Conservation (phyloP, 2,329 filamentous ascomycete genomes). For the Exophiala sp. region DNA sequence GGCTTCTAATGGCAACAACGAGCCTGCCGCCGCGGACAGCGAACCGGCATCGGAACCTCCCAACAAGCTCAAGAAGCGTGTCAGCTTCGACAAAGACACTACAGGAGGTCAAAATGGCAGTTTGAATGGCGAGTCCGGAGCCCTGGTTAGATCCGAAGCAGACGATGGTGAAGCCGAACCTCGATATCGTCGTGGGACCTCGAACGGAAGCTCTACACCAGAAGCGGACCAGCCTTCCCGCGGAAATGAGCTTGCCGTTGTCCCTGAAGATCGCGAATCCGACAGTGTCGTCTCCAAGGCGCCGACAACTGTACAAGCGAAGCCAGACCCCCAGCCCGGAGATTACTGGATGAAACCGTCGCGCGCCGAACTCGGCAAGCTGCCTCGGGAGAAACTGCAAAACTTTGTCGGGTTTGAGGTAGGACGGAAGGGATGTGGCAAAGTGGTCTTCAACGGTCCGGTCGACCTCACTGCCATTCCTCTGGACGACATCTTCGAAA, state of each 20-base stretch:
- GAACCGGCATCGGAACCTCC: constrained; percentile 34
- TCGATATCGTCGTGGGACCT: constrained; percentile 49
- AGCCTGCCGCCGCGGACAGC: constrained; percentile 35
- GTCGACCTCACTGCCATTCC: constrained; percentile 78
- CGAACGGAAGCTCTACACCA: constrained; percentile 35
- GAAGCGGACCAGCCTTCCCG: constrained; percentile 56
- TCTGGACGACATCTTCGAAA: constrained; percentile 70
- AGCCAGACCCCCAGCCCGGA: constrained; percentile 55
- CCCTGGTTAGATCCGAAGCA: constrained; percentile 47
- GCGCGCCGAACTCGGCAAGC: constrained; percentile 65
- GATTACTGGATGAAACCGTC: constrained; percentile 82
- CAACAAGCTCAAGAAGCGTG: constrained; percentile 64
- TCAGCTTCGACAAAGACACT: constrained; percentile 77
- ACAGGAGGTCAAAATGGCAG: constrained; percentile 38
- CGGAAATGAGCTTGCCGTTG: constrained; percentile 70
- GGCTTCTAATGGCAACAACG: constrained; percentile 7
- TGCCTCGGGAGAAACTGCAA: constrained; percentile 74
- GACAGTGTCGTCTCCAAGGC: constrained; percentile 42
- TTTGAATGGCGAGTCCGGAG: constrained; percentile 41
- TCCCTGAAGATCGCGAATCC: constrained; percentile 55
- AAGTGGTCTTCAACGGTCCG: constrained; percentile 70
- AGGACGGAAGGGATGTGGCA: constrained; percentile 73
- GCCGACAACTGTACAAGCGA: constrained; percentile 19
- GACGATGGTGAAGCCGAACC: constrained; percentile 42
- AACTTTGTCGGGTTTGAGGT: constrained; percentile 70